A percentile compares a stretch with the other conserved stretches of the same genome.
Conservation (phyloP, 352 stramenopile genomes). For the Phytophthora hibernalis region DNA sequence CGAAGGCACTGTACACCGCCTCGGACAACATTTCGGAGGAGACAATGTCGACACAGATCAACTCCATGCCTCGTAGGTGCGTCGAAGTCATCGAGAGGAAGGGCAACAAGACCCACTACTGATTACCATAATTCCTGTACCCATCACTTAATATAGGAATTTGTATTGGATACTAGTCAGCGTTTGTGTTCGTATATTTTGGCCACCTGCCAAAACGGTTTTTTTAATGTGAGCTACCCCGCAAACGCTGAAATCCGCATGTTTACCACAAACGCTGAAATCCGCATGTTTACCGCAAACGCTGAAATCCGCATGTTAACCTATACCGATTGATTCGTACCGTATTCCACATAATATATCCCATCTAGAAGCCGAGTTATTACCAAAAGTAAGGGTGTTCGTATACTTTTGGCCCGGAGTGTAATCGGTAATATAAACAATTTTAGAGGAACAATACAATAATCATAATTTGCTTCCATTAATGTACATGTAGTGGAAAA, state of each 20-base stretch:
- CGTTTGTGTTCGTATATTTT: neutral
- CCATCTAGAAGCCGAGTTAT: neutral
- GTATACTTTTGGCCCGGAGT: too few relatives aligned
- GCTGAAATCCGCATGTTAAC: too few relatives aligned
- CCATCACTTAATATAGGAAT: neutral
- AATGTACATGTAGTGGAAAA: too few relatives aligned
- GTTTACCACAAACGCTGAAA: too few relatives aligned
- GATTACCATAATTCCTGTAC: neutral
- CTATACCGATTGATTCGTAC: neutral
- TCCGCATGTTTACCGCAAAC: too few relatives aligned
- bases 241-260: neutral
- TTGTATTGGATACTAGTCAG: neutral
- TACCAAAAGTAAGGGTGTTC: too few relatives aligned
- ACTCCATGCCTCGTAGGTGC: conserved; percentile 1
- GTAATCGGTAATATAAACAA: too few relatives aligned
- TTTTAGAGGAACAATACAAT: too few relatives aligned
- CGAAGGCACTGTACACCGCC: too few relatives aligned
- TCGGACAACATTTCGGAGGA: too few relatives aligned
- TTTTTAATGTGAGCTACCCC: neutral
- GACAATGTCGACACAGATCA: neutral
- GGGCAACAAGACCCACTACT: conserved; percentile 4
- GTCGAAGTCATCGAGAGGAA: conserved; percentile 12
- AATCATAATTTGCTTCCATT: too few relatives aligned
- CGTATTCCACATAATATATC: neutral
- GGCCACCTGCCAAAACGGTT: neutral